Evolutionary conservation across 2,329 filamentous ascomycete genomes (phyloP), one percentile per base, ranked within the genome.

Genomic region (Monosporascus sp.): DNA sequence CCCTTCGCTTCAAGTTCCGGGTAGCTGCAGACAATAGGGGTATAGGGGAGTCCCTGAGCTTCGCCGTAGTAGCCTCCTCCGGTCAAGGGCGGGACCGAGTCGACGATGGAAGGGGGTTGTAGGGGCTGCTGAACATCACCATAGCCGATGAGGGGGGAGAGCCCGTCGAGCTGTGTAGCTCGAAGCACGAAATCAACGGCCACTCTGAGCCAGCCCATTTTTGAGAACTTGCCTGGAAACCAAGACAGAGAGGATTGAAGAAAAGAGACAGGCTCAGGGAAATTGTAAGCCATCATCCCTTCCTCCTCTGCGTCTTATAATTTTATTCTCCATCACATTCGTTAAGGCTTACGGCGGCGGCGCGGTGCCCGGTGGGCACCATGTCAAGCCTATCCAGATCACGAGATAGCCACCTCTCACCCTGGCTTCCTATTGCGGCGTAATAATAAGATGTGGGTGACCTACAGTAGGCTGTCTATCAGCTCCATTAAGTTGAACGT

Each of bases 201-300:
- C 3, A 50, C 46, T 51, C 54, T 57, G 22, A 60, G 47, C 58
- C 58, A 60, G 47, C 56, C 49, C 57, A 56, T 54, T 46, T 46
- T 54, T 51, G 9, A 14, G 39, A 8, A 8, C 8, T 7, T 6
- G 7, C n/a, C 17, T 5, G 31, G n/a, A 41, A 46, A 18, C 18
- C 38, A 24, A 24, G 22, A 14, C n/a, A 24, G n/a, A 17, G 20
- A 46, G 7, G 17, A 7, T 14, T n/a, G 7, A 24, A n/a, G 25
- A n/a, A 5, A 22, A 44, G 20, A 44, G 25, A 14, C 15, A 6
- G 20, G 24, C 22, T 46, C 24, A 8, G 24, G 17, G 15, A 14
- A 6, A 35, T 7, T 5, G 11, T 35, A 35, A 35, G 5, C 31
- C 31, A 14, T 35, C 5, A 3, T 35, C 14, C 31, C 11, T 14